Base-by-base conservation (phyloP, 2,329 filamentous ascomycete species). In the Alternaria gansuensis region DNA sequence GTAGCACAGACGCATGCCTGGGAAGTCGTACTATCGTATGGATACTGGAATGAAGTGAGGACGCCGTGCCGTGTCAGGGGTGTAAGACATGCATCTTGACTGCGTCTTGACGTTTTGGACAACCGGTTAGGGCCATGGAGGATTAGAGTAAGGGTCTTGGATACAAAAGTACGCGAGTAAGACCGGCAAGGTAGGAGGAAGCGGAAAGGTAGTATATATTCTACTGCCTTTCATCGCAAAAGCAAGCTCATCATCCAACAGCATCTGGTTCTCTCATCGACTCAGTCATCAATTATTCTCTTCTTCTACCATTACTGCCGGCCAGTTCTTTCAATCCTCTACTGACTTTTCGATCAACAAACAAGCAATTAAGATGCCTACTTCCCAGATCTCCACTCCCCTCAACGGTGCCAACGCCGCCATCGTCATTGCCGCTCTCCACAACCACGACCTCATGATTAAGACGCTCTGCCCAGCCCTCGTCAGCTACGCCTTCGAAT, bases 371-470 rank as follows among this genome's bases (percentile, higher is more conserved):
- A 72, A 61, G 46, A 77, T 78, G 75, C 64, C 76, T 51, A 77
- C 74, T 57, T 78, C 76, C 46, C 74, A 67, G 61, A 69, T 79
- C 61, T 70, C 71, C 41, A 79, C 76, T 31, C 62, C 74, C 34
- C 61, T 79, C 44, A 59, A 68, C 49, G 64, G 65, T 59, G 51
- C 75, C 48, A 48, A 63, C 40, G 59, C 64, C 53, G 46, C 62
- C 13, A 54, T 65, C 48, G 70, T 78, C 62, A 68, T 79, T 54
- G 63, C 68, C 46, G 72, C 73, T 17, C 72, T 79, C 5, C 77
- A 78, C 71, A 75, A 77, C 69, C 77, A 78, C 62, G 75, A 77
- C 5, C 65, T 74, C 49, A 78, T 78, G 73, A 78, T 79, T 66
- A 74, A 73, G 51, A 76, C 75, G 9, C 71, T 78, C 21, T 76